Evolutionary conservation across 2,329 filamentous ascomycete genomes (phyloP), one percentile per base, ranked within the genome.

Genomic region (Aspergillus fumigatiaffinis): DNA sequence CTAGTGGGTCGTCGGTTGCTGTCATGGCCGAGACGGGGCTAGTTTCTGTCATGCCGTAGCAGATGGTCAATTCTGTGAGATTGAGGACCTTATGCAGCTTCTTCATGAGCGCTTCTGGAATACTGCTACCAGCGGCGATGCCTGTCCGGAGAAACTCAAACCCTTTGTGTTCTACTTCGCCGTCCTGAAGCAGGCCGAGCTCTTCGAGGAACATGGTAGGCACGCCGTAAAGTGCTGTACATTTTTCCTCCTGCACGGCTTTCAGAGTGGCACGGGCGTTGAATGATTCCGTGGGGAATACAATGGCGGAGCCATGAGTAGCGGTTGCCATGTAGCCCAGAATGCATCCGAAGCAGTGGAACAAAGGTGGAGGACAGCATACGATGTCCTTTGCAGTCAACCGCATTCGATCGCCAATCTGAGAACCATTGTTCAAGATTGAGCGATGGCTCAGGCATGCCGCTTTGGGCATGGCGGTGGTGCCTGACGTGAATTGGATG

Each of bases 401-500:
- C 0, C 88, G 84, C 92, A 97, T 96, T 47, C 92, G 84, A 66
- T 87, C 79, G 0, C 90, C 94, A 63, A 97, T 95, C 55, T 92
- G 85, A 28, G 83, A 81, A 32, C 92, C 94, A 70, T 97, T 97
- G 76, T 97, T 99, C 60, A 99, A 81, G 62, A 97, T 93, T n/a
- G 84, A 87, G 3, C 82, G 83, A 76, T 97, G 93, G 0, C 85
- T 87, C 32, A 99, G 82, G 78, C 92, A 95, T 1, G 93, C 93
- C 0, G 94, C 94, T 76, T 97, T 97, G 23, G 92, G 93, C 68
- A 84, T 81, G 0, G 90, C 90, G 0, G 94, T 97, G 0, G 94
- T 97, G n/a, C 93, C 94, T 0, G 89, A 93, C 0, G 94, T 99
- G 77, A 97, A 97, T 73, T 97, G 93, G 62, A 97, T 96, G 71